phyloP scores from a whole-genome alignment of 495 filamentous ascomycete genomes.

The Cryomyces minteri region DNA sequence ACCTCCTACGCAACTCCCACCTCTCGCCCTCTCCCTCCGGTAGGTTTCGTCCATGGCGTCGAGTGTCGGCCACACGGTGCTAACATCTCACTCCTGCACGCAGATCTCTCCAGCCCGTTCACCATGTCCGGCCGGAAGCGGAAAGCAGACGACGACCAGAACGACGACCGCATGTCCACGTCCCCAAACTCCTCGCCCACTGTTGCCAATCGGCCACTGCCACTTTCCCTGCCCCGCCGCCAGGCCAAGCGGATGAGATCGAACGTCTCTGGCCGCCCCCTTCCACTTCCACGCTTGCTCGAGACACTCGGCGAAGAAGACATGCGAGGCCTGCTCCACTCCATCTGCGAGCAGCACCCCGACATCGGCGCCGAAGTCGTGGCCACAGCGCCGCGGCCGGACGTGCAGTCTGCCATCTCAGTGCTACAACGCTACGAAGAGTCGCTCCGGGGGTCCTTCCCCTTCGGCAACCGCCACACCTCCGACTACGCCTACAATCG shows the following conservation, averaged over 20 bases:
- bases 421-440: constrained; percentile 70
- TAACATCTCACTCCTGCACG: constrained; percentile 32
- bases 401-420: constrained; percentile 55
- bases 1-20: constrained; percentile 53
- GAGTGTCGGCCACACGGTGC: constrained; percentile 4
- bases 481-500: constrained; percentile 94
- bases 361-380: constrained; percentile 65
- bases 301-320: constrained; percentile 79
- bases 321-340: constrained; percentile 62
- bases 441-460: constrained; percentile 60
- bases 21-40: constrained; percentile 52
- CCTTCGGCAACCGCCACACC: constrained; percentile 60
- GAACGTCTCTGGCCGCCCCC: constrained; percentile 59
- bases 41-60: constrained; percentile 23
- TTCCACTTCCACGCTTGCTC: constrained; percentile 64
- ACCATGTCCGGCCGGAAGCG: constrained; percentile 50
- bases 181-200: constrained; percentile 71
- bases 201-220: constrained; percentile 38
- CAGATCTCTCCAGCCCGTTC: constrained; percentile 27
- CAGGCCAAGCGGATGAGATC: constrained; percentile 43
- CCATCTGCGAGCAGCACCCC: constrained; percentile 78
- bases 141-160: constrained; percentile 68
- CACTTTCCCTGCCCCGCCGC: constrained; percentile 33
- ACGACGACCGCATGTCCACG: constrained; percentile 63
- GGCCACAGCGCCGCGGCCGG: constrained; percentile 68